Conservation (phyloP, 2,329 filamentous ascomycete species). For the Exophiala sp. region DNA sequence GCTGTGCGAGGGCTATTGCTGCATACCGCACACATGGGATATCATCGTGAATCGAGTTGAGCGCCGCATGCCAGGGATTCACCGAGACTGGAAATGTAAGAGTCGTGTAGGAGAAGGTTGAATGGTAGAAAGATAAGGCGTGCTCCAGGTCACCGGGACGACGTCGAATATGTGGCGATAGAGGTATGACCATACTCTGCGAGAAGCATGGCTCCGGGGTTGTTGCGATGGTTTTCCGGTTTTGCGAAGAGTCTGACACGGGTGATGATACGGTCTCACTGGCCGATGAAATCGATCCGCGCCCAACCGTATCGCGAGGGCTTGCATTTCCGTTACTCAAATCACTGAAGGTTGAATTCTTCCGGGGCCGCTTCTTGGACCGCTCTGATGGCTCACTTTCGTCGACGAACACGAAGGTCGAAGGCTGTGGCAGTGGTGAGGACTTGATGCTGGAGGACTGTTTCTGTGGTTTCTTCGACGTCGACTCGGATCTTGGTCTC, state of each 20-base stretch:
- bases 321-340: neutral
- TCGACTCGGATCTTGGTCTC: conserved; percentile 7
- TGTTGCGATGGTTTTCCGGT: conserved; percentile 2
- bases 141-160: conserved; percentile 13
- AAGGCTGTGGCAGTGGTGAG: conserved; percentile 11
- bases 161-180: conserved; percentile 6
- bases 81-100: conserved; percentile 20
- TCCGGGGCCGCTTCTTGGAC: conserved; percentile 8
- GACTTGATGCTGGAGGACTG: neutral
- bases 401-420: conserved; percentile 21
- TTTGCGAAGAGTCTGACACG: conserved; percentile 6
- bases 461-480: neutral
- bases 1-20: conserved; percentile 17
- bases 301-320: neutral
- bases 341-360: conserved; percentile 11
- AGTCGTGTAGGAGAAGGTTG: conserved; percentile 20
- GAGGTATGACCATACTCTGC: neutral
- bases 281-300: neutral
- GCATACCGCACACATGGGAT: conserved; percentile 21
- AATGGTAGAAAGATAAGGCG: conserved; percentile 19
- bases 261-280: neutral
- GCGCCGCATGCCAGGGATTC: conserved; percentile 23
- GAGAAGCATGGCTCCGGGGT: neutral
- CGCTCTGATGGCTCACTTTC: conserved; percentile 2
- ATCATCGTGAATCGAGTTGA: conserved; percentile 18